Conservation (phyloP, 164 flowering plant genomes). For the Taxillus chinensis region DNA sequence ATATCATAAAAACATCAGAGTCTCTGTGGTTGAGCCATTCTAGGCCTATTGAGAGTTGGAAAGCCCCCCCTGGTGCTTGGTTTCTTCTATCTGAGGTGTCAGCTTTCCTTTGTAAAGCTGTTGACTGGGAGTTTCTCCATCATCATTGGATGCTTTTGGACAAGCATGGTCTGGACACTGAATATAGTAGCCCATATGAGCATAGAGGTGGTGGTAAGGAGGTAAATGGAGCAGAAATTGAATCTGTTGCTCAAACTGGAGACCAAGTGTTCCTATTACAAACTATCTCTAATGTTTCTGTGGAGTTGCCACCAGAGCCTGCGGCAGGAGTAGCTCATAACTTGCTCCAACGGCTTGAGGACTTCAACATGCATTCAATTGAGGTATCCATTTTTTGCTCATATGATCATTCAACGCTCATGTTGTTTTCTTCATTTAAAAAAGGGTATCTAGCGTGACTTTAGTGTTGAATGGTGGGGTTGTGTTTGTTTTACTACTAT, state of each 20-base stretch:
- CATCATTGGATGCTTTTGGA: constrained; percentile 94
- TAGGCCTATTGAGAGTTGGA: constrained; percentile 76
- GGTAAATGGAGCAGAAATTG: constrained; percentile 23
- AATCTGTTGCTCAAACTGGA: constrained; percentile 70
- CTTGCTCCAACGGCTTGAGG: constrained; percentile 65
- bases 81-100: constrained; percentile 90
- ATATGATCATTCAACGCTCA: neutral
- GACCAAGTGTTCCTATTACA: constrained; percentile 87
- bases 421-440: too few species aligned
- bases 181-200: constrained; percentile 18
- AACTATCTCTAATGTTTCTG: constrained; percentile 84
- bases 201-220: constrained; percentile 21
- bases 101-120: constrained; percentile 56
- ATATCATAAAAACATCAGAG: constrained; percentile 70
- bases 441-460: too few species aligned
- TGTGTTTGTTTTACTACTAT: too few species aligned
- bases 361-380: constrained; percentile 83
- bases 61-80: constrained; percentile 96
- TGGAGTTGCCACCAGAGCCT: constrained; percentile 73
- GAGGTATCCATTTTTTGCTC: constrained; percentile 44
- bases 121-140: constrained; percentile 83
- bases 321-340: constrained; percentile 87
- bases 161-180: constrained; percentile 25
- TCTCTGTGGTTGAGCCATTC: constrained; percentile 57
- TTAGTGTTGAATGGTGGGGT: too few species aligned